phyloP scores from a whole-genome alignment of 164 flowering plant species.

The Chimonanthus praecox region DNA sequence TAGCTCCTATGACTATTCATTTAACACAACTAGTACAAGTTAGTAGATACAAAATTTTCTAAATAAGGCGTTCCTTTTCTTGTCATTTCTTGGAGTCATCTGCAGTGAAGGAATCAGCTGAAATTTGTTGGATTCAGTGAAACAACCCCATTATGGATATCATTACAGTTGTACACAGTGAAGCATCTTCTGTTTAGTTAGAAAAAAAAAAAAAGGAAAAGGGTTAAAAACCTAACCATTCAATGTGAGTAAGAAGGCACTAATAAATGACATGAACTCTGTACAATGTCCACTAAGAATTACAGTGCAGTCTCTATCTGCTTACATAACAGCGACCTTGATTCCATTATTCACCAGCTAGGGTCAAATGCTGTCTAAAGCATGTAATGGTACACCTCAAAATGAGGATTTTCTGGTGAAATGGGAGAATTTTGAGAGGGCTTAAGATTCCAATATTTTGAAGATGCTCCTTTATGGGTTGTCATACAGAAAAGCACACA shows the following conservation, averaged over 20 bases:
- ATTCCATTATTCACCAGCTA: slow-evolving; percentile 8
- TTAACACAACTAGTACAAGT: not conserved
- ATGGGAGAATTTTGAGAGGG: slow-evolving; percentile 21
- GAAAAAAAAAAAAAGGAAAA: no score
- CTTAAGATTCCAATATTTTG: slow-evolving; percentile 16
- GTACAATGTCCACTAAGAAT: not conserved
- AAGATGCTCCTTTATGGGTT: slow-evolving; percentile 13
- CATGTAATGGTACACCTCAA: slow-evolving; percentile 8
- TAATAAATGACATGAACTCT: not conserved
- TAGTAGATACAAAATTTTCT: not conserved
- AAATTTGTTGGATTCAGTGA: not conserved
- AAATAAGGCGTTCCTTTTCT: not conserved
- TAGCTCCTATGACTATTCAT: not conserved
- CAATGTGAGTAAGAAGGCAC: slow-evolving; percentile 1
- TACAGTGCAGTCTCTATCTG: slow-evolving; percentile 3
- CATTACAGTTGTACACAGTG: not conserved
- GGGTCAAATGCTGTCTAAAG: slow-evolving; percentile 8
- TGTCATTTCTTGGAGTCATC: not conserved
- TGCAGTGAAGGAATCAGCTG: not conserved
- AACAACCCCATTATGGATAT: not conserved
- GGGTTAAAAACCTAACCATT: no score
- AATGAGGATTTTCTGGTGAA: slow-evolving; percentile 20
- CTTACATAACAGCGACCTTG: slow-evolving; percentile 2
- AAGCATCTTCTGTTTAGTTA: no score
- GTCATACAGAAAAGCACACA: slow-evolving; percentile 26